Evolutionary conservation across 2,329 filamentous ascomycete species (phyloP).

Genomic region (Coniochaeta hoffmannii): DNA sequence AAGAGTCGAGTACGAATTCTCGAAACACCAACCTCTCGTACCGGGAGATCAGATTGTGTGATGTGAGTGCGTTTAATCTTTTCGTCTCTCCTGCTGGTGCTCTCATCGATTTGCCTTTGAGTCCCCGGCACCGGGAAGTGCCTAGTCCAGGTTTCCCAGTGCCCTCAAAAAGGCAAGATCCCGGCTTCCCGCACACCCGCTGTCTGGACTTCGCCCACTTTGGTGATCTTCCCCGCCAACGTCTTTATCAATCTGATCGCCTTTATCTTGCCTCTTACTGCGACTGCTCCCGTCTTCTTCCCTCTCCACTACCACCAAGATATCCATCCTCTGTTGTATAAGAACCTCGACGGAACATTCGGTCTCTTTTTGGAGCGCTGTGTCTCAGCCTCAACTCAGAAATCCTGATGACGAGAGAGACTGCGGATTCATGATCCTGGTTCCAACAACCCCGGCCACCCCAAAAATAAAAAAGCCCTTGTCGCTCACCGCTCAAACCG

Average conservation of each 20-base stretch:
- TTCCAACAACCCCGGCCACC: conserved; percentile 9
- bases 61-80: conserved; percentile 2
- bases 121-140: not conserved
- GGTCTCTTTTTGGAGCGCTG: not conserved
- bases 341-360: not conserved
- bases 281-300: not conserved
- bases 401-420: not conserved
- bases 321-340: not conserved
- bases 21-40: not conserved
- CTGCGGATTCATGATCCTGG: not conserved
- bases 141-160: not conserved
- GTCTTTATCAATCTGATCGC: not conserved
- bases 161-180: not conserved
- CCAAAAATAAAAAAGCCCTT: conserved; percentile 14
- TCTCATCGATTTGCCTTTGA: not conserved
- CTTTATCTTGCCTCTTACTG: not conserved
- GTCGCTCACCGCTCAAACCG: conserved; percentile 17
- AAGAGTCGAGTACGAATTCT: not conserved
- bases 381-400: not conserved
- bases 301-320: not conserved
- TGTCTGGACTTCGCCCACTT: not conserved
- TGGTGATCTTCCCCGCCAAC: not conserved
- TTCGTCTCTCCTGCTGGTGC: conserved; percentile 1
- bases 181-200: not conserved
- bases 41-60: not conserved